phyloP scores from a whole-genome alignment of 495 filamentous ascomycete genomes.

The Hypoxylon lienhwacheense region DNA sequence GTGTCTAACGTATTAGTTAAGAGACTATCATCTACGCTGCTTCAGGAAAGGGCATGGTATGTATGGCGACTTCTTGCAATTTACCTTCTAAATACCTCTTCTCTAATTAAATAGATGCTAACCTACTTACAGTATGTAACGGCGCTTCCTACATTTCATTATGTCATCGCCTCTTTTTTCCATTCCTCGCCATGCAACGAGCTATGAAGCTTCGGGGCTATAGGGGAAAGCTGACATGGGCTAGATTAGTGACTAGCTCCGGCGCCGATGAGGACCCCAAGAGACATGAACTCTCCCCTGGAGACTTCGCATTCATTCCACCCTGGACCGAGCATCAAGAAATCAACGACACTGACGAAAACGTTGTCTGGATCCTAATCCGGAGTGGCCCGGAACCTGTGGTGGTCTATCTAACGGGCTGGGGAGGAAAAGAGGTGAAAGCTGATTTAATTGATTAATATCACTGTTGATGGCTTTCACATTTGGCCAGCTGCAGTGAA shows the following conservation, averaged over 20 bases:
- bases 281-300: conserved; percentile 56
- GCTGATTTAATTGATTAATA: conserved; percentile 28
- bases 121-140: conserved; percentile 20
- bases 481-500: conserved; percentile 5
- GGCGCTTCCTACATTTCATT: neutral
- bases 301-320: conserved; percentile 67
- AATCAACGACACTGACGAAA: conserved; percentile 61
- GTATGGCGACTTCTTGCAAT: neutral
- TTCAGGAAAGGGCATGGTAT: conserved; percentile 44
- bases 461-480: neutral
- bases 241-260: conserved; percentile 43
- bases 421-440: conserved; percentile 50
- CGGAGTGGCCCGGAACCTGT: conserved; percentile 59
- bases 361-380: conserved; percentile 62
- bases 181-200: neutral
- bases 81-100: neutral
- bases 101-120: conserved; percentile 5
- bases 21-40: conserved; percentile 52
- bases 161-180: neutral
- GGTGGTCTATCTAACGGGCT: conserved; percentile 60
- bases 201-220: neutral
- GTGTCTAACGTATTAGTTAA: conserved; percentile 27
- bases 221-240: conserved; percentile 18
- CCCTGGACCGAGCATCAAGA: conserved; percentile 67
- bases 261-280: conserved; percentile 48